phyloP scores from a whole-genome alignment of 352 stramenopile genomes.

The Phytophthora megakarya region DNA sequence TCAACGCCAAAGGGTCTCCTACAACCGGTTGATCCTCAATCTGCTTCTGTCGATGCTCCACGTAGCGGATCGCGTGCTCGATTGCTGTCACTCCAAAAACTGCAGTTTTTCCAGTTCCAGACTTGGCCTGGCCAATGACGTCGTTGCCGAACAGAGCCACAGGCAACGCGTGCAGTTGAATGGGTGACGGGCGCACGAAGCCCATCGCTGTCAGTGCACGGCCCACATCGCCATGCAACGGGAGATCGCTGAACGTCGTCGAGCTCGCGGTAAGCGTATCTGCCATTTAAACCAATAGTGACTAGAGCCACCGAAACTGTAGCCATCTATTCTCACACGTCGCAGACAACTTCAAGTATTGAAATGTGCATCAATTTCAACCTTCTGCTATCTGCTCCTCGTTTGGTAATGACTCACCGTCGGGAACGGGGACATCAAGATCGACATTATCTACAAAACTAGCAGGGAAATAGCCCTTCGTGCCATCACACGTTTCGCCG shows the following conservation, averaged over 20 bases:
- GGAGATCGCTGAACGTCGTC: conserved; percentile 64
- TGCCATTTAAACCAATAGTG: conserved; percentile 11
- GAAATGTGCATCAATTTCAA: conserved; percentile 12
- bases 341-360: conserved; percentile 28
- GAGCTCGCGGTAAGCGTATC: conserved; percentile 24
- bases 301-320: conserved; percentile 25
- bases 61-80: conserved; percentile 56
- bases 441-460: conserved; percentile 47
- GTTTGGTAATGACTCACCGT: conserved; percentile 1
- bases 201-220: conserved; percentile 54
- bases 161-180: conserved; percentile 71
- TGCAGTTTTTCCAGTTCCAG: conserved; percentile 81
- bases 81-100: conserved; percentile 74
- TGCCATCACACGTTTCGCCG: conserved; percentile 65
- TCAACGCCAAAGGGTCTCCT: conserved; percentile 47
- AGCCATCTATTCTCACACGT: conserved; percentile 32
- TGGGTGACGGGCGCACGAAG: conserved; percentile 66
- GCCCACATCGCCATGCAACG: conserved; percentile 58
- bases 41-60: conserved; percentile 17
- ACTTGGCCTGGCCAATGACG: conserved; percentile 84
- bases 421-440: neutral
- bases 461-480: conserved; percentile 60
- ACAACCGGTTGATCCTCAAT: neutral
- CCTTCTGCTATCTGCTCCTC: conserved; percentile 13
- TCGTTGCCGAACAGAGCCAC: conserved; percentile 82